Evolutionary conservation across 768 basidiomycete species (phyloP).

Genomic region (Suillus clintonianus): DNA sequence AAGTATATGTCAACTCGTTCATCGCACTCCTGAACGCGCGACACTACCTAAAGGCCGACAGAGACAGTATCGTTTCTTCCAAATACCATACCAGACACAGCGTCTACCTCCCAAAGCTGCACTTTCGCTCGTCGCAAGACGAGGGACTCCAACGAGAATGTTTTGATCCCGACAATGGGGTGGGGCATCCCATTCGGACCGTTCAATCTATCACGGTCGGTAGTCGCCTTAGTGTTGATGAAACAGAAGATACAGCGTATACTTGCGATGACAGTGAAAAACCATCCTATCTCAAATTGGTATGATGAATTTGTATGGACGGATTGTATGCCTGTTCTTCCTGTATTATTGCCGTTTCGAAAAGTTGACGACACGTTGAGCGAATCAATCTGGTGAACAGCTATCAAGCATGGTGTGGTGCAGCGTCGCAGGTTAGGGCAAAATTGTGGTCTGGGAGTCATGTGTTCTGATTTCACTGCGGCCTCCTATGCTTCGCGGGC

Average conservation of each 20-base stretch:
- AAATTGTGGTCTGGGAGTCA: too few relatives aligned
- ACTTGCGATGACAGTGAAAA: neutral
- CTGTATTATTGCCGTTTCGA: too few relatives aligned
- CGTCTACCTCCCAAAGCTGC: neutral
- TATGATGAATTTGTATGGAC: neutral
- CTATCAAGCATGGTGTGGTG: too few relatives aligned
- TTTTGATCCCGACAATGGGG: neutral
- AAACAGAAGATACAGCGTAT: neutral
- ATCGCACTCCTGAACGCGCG: constrained; percentile 1
- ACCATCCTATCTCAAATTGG: neutral
- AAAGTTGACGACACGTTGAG: too few relatives aligned
- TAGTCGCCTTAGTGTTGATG: neutral
- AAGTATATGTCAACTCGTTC: constrained; percentile 1
- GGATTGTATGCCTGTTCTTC: too few relatives aligned
- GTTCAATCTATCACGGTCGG: neutral
- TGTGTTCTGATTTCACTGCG: too few relatives aligned
- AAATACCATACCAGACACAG: neutral
- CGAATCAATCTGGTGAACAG: too few relatives aligned
- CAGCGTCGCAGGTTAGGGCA: too few relatives aligned
- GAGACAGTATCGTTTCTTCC: neutral
- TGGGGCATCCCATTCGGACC: neutral
- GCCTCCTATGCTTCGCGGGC: too few relatives aligned
- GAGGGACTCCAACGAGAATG: neutral
- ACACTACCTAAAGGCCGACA: neutral
- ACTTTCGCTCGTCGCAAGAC: neutral